These are phyloP conservation scores for Fibroporia radiculosa DNA, from an alignment of 768 basidiomycete genomes.

Conservation along the genomic window DNA sequence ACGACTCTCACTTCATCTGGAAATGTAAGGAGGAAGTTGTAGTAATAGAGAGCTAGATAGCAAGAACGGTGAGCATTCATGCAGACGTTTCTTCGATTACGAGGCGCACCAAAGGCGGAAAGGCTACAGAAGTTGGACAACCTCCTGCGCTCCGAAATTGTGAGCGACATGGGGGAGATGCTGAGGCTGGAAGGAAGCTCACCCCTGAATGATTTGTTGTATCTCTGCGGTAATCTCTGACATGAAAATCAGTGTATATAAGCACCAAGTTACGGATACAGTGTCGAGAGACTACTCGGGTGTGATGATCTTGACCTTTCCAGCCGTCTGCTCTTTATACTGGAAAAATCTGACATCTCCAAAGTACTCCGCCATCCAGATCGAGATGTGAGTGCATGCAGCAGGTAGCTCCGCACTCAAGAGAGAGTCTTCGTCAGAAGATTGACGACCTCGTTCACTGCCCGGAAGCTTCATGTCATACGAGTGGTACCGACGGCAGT, in stretches of 20 bases:
- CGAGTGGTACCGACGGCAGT: too few relatives aligned
- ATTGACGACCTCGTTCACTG: too few relatives aligned
- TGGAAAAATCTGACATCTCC: constrained; percentile 91
- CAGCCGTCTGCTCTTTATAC: constrained; percentile 98
- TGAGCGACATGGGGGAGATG: too few relatives aligned
- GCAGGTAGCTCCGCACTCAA: too few relatives aligned
- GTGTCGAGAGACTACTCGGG: constrained; percentile 52
- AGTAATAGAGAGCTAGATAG: background rate
- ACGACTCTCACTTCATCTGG: background rate
- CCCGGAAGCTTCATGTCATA: too few relatives aligned
- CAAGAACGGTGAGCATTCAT: background rate
- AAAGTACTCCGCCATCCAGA: constrained; percentile 99
- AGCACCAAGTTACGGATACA: background rate
- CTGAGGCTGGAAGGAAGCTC: background rate
- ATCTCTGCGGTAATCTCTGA: background rate
- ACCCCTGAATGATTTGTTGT: background rate
- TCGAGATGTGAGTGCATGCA: constrained; percentile 95
- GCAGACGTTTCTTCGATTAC: background rate
- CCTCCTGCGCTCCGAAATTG: background rate
- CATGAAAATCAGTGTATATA: too few relatives aligned
- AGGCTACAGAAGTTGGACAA: background rate
- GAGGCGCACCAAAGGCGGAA: background rate
- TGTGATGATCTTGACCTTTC: constrained; percentile 79
- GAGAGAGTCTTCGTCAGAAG: too few relatives aligned
- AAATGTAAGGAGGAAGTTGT: background rate